Conservation (phyloP, 129 eudicot genomes). For the Gnaphalium uliginosum region DNA sequence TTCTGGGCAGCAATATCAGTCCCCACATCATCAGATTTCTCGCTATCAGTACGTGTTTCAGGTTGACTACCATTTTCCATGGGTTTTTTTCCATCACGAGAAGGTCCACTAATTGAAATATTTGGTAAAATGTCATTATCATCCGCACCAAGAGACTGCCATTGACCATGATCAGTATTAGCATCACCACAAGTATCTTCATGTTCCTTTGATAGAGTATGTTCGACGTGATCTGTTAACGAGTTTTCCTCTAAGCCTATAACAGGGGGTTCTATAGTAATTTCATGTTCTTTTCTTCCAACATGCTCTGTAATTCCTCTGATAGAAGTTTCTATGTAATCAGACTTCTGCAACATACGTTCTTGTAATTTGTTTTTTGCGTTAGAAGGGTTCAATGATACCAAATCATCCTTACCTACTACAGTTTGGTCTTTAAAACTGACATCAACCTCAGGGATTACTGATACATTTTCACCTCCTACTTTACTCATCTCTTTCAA, state of each 20-base stretch:
- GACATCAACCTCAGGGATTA: background rate
- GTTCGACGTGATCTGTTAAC: conserved; percentile 6
- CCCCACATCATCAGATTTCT: conserved; percentile 20
- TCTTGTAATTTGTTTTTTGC: conserved; percentile 1
- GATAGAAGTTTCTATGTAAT: conserved; percentile 5
- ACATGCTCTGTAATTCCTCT: no score
- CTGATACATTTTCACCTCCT: conserved; percentile 18
- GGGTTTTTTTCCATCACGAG: background rate
- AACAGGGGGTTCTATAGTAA: conserved; percentile 17
- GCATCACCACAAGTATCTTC: background rate
- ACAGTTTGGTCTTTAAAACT: background rate
- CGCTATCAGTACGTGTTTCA: conserved; percentile 31
- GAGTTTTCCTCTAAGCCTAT: conserved; percentile 18
- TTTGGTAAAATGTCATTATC: conserved; percentile 12
- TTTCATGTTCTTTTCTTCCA: conserved; percentile 26
- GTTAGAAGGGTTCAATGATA: conserved; percentile 14
- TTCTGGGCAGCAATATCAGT: conserved; percentile 41
- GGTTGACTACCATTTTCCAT: background rate
- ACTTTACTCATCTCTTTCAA: conserved; percentile 58
- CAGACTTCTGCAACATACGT: conserved; percentile 4
- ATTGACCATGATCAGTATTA: background rate
- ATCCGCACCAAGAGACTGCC: background rate
- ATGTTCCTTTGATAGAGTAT: background rate
- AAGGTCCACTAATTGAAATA: background rate
- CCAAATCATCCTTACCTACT: conserved; percentile 16